Base-by-base conservation (phyloP, 495 filamentous ascomycete genomes). In the Hypomontagnella submonticulosa region DNA sequence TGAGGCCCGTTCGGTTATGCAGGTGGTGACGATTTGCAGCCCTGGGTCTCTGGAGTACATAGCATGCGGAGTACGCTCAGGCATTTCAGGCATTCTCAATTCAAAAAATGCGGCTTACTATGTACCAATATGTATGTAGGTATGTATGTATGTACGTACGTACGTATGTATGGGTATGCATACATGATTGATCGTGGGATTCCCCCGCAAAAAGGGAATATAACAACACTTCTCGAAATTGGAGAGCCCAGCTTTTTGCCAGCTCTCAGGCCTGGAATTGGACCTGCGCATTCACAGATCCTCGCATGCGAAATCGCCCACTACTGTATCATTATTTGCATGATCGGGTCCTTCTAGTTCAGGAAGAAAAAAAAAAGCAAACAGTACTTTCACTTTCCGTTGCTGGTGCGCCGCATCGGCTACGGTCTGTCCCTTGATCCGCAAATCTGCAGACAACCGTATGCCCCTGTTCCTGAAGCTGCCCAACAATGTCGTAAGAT, bases 1-100 rank as follows among this genome's bases (percentile, higher is more conserved):
- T 66, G 71, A 74, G 75, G 70, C 75, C 75, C 55, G 61, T 67
- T 75, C 73, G 73, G 72, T 65, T 74, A 74, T 77, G 75, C 75
- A 75, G 70, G 73, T 70, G 54, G 57, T 66, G 63, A 66, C 55
- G 64, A 65, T 58, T 44, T 62, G 63, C 70, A 70, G 59, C 40
- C 53, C 52, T 62, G 60, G 57, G 66, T 60, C 32, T 57, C 48
- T 72, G 57, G 66, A 61, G 51, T 54, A 27, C 23, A 27, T 27
- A 27, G 23, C 23, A 63, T 69, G 66, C 66, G 66, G 66, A 69
- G 66, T 60, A 16, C 60, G 66, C 60, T 64, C 60, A 61, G 66
- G 66, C 60, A 52, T 55, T 59, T 64, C 60, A 61, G 66, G 66
- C 60, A 52, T 55, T 59, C 36, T 61, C 49, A 49, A 63, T 60